Base-by-base conservation (phyloP, 352 stramenopile genomes). In the Halophytophthora batemanensis region DNA sequence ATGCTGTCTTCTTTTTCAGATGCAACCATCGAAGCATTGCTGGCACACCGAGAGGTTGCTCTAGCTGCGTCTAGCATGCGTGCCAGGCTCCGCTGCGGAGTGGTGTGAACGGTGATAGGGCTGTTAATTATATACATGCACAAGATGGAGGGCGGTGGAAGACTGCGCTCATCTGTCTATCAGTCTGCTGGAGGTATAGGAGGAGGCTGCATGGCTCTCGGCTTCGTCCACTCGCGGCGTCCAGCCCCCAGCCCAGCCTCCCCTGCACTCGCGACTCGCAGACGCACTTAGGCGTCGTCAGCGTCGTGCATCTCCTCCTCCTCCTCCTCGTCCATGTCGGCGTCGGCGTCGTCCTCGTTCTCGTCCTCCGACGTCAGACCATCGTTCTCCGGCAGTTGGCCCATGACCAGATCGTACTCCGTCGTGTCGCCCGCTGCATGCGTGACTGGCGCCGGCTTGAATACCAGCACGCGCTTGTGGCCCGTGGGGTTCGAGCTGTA, bases 401-500 rank as follows among this genome's bases (percentile, higher is more conserved):
- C 82, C 62, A 90, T 81, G 22, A 90, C 64, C n/a, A 90, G 63
- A 49, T 93, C 82, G 59, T 76, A 93, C 69, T 93, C 82, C 25
- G 77, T 90, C 37, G 73, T 87, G 51, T 93, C 82, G 25, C 82
- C 82, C 0, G 74, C 71, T 8, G 67, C 66, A 49, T 93, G 82
- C 29, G 60, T 59, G 19, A 77, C 56, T 2, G 65, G 36, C 17
- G 66, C 34, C 0, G 77, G 48, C 42, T 82, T 83, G 52, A 93
- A 86, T 15, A 61, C 49, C 18, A 91, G 66, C 47, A 77, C 69
- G 23, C 78, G 77, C 59, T 82, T 83, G 34, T 75, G 59, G 40
- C 64, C 64, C 35, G 59, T 71, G 29, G 73, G 64, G 55, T 89
- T 90, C 22, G 77, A 82, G 34, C 69, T 64, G 56, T 74, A 89